Conservation (phyloP, 441 rosid genomes). For the Populus hybrid region DNA sequence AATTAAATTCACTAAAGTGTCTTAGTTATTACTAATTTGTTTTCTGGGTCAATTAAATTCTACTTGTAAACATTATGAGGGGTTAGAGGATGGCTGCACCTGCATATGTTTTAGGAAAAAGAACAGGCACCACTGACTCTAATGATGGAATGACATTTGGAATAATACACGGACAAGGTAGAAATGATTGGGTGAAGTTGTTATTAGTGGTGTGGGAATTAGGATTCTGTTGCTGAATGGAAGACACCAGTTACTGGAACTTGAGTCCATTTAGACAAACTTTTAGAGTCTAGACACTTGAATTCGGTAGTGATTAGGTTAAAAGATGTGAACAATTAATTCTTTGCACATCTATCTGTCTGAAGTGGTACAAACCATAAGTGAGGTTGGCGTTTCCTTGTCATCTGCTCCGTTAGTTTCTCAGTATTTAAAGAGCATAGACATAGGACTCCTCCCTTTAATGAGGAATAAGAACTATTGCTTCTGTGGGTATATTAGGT, state of each 20-base stretch:
- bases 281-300: background rate
- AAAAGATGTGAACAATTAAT: background rate
- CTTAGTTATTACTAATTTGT: background rate
- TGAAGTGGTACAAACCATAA: background rate
- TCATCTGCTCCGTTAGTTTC: background rate
- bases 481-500: background rate
- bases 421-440: background rate
- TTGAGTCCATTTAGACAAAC: background rate
- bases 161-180: background rate
- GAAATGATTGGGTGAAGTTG: background rate
- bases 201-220: background rate
- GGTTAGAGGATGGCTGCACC: background rate
- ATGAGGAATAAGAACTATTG: background rate
- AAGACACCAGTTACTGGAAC: background rate
- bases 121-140: background rate
- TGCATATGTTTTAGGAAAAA: background rate
- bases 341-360: background rate
- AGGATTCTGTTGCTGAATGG: background rate
- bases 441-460: background rate
- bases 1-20: background rate
- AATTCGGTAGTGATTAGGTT: background rate
- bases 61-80: background rate
- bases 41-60: background rate
- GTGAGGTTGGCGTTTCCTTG: background rate
- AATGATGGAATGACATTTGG: background rate